Evolutionary conservation across 257 asterid genomes (phyloP).

Genomic region (Petunia axillaris): DNA sequence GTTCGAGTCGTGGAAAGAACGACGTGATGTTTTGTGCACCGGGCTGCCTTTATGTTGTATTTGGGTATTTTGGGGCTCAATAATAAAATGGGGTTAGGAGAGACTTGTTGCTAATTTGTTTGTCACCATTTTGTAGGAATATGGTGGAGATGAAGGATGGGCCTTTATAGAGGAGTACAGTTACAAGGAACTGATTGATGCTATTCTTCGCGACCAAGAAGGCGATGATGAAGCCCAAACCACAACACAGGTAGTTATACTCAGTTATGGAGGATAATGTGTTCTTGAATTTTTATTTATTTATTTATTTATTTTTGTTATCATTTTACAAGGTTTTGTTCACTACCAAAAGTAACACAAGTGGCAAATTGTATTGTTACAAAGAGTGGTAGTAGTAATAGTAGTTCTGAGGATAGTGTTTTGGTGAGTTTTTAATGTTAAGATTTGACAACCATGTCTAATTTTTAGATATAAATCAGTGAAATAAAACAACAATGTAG

Average conservation of each 20-base stretch:
- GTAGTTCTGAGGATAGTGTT: neutral
- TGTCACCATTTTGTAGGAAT: slow-evolving; percentile 28
- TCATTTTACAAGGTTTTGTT: neutral
- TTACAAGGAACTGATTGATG: slow-evolving; percentile 39
- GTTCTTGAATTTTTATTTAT: too few relatives aligned
- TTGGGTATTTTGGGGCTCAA: neutral
- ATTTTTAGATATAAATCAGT: neutral
- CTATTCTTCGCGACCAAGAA: slow-evolving; percentile 35
- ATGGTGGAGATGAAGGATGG: slow-evolving; percentile 44
- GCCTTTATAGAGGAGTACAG: slow-evolving; percentile 36
- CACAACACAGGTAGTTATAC: neutral
- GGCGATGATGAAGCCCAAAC: neutral
- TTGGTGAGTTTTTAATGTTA: neutral
- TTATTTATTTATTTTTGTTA: too few relatives aligned
- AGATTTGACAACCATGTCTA: neutral
- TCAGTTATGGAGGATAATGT: neutral
- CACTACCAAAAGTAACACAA: neutral
- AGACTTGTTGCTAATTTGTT: neutral
- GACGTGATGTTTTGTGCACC: neutral
- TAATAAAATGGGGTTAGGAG: neutral
- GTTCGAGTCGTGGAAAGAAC: neutral
- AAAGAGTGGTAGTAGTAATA: neutral
- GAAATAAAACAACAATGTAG: neutral
- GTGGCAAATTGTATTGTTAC: neutral
- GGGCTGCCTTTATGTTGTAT: neutral